Base-by-base conservation (phyloP, 2,329 filamentous ascomycete genomes). In the Fusarium decemcellulare region DNA sequence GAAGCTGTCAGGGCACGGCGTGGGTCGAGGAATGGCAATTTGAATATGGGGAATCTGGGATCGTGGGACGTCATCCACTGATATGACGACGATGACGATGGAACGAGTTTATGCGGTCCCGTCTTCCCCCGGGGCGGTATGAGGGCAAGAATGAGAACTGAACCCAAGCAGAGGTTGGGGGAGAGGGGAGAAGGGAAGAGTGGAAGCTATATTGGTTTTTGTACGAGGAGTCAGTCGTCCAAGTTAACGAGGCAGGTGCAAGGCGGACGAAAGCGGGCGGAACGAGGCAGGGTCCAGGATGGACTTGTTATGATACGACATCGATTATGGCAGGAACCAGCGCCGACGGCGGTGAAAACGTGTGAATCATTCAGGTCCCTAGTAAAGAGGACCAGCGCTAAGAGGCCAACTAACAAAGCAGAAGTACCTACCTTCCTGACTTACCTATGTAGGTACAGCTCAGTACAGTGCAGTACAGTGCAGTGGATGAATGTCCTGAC, bases 311-410 rank as follows among this genome's bases (percentile, higher is more conserved):
- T 73, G 72, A 74, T 67, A 74, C 72, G 63, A 71, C 68, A 55
- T 59, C 40, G 54, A 56, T 66, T 44, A 46, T 51, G 39, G 60
- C 29, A 14, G 40, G 46, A 51, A 32, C 47, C 52, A 40, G 66
- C 59, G 72, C 72, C 72, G 70, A 73, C 74, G 72, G 72, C 72
- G 72, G 72, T 74, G 72, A 74, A 74, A 63, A 48, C 16, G 52
- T 58, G 67, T 73, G 67, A 72, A 70, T 74, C 72, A 72, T 70
- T 23, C 23, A 23, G 23, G 32, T 57, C 70, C 59, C 54, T 46
- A 52, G 43, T 30, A 55, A 43, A 59, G 59, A 61, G 44, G 44
- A 32, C 52, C 53, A 51, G 27, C 37, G 44, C 53, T 58, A 61
- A 47, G 23, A 23, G 23, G 23, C 23, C 23, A 23, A 23, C 23